phyloP scores from a whole-genome alignment of 352 stramenopile species.

The Phytophthora hybrid region DNA sequence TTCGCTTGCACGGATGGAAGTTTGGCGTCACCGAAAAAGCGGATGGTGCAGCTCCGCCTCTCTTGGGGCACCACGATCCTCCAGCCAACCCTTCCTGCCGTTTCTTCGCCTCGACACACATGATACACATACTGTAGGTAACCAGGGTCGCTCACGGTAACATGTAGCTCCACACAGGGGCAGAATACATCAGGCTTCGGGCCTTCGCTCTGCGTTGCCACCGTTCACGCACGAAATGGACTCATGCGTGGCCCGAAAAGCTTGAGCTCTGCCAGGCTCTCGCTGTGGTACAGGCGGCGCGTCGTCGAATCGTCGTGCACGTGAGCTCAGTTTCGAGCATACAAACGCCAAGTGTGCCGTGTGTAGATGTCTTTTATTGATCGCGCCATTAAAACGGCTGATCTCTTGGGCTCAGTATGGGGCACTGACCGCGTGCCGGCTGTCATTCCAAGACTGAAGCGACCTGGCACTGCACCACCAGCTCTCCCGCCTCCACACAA shows the following conservation, averaged over 20 bases:
- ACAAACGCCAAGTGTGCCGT: constrained; percentile 21
- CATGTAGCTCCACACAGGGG: not conserved
- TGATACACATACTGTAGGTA: not conserved
- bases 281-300: constrained; percentile 6
- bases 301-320: constrained; percentile 14
- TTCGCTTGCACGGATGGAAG: constrained; percentile 22
- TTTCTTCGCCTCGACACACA: not conserved
- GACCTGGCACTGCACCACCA: constrained; percentile 1
- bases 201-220: not conserved
- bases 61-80: not conserved
- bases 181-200: too few relatives aligned
- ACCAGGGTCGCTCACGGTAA: not conserved
- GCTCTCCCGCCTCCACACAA: constrained; percentile 34
- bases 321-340: not conserved
- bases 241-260: constrained; percentile 7
- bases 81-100: not conserved
- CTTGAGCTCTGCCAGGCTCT: constrained; percentile 4
- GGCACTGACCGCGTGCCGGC: not conserved
- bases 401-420: constrained; percentile 29
- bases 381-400: constrained; percentile 12
- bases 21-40: constrained; percentile 30
- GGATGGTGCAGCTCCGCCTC: constrained; percentile 31
- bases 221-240: not conserved
- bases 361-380: constrained; percentile 12
- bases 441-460: constrained; percentile 19